These are phyloP conservation scores for Betula pendula DNA, from an alignment of 306 rosid species.

Conservation along the genomic window DNA sequence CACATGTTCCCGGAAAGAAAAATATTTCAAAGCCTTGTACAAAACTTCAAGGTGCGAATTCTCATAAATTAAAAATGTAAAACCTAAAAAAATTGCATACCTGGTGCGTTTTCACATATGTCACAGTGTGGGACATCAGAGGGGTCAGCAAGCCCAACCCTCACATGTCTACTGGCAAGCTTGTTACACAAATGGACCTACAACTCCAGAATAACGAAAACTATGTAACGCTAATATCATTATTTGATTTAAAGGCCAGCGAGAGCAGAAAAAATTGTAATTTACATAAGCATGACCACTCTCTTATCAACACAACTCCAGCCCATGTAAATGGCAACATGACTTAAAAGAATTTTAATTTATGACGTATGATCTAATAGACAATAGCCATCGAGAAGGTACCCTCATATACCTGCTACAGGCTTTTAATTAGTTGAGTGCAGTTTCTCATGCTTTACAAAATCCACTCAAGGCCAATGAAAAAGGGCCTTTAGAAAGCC, in stretches of 20 bases:
- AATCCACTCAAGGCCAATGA: background rate
- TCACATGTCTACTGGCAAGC: slow-evolving; percentile 71
- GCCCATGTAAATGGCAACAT: background rate
- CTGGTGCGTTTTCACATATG: slow-evolving; percentile 77
- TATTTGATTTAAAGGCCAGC: background rate
- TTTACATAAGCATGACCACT: slow-evolving; percentile 15
- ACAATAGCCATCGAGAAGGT: background rate
- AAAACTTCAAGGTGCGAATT: slow-evolving; percentile 16
- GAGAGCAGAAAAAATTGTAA: background rate
- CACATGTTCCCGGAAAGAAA: slow-evolving; percentile 23
- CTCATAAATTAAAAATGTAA: background rate
- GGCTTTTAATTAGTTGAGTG: slow-evolving; percentile 1
- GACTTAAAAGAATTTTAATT: background rate
- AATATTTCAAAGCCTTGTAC: slow-evolving; percentile 19
- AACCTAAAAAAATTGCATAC: slow-evolving; percentile 29
- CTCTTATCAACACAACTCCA: slow-evolving; percentile 4
- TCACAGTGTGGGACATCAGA: slow-evolving; percentile 66
- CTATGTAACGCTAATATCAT: background rate
- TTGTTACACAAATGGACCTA: slow-evolving; percentile 79
- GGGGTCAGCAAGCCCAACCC: slow-evolving; percentile 71
- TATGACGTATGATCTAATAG: background rate
- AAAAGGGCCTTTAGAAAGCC: background rate
- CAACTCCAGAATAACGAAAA: slow-evolving; percentile 30
- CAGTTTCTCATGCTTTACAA: background rate
- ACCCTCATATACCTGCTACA: background rate